Percentiles rank a stretch among this genome's conserved stretches.
Evolutionary conservation across 106 monocot genomes (phyloP).

Genomic region (Apostasia ramifera): DNA sequence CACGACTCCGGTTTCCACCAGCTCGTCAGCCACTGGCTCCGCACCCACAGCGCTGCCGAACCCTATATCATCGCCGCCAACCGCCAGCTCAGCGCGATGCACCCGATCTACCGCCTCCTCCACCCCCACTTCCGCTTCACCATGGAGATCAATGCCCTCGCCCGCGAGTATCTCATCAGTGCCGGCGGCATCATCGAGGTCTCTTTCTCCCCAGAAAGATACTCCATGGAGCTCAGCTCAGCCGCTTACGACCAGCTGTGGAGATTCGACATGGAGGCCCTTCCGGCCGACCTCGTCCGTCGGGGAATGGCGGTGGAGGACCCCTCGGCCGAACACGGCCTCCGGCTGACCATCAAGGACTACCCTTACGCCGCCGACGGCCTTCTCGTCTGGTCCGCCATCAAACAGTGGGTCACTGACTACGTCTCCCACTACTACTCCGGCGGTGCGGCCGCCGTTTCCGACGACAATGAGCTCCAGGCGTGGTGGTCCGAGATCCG

Average conservation of each 20-base stretch:
- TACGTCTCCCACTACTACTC: conserved; percentile 47
- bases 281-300: conserved; percentile 59
- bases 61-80: conserved; percentile 68
- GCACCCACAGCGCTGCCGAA: conserved; percentile 57
- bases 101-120: conserved; percentile 53
- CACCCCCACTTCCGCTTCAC: conserved; percentile 76
- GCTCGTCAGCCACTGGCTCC: conserved; percentile 71
- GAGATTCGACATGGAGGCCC: conserved; percentile 65
- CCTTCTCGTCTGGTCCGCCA: conserved; percentile 66
- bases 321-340: conserved; percentile 27
- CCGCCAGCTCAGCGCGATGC: conserved; percentile 66
- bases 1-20: conserved; percentile 77
- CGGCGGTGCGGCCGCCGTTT: conserved; percentile 5
- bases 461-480: conserved; percentile 57
- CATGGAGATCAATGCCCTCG: conserved; percentile 75
- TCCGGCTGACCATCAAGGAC: conserved; percentile 53
- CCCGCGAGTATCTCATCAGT: conserved; percentile 40
- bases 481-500: conserved; percentile 61
- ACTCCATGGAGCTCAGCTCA: conserved; percentile 55
- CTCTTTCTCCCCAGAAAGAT: conserved; percentile 37
- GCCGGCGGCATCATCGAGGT: conserved; percentile 63
- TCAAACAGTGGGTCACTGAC: conserved; percentile 54
- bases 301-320: conserved; percentile 85
- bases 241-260: conserved; percentile 45
- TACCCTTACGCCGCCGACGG: conserved; percentile 77